A percentile compares a stretch with the other conserved stretches of the same genome.
These are phyloP conservation scores for Pisolithus thermaeus DNA, from an alignment of 1,284 basidiomycete genomes.

Conservation along the genomic window DNA sequence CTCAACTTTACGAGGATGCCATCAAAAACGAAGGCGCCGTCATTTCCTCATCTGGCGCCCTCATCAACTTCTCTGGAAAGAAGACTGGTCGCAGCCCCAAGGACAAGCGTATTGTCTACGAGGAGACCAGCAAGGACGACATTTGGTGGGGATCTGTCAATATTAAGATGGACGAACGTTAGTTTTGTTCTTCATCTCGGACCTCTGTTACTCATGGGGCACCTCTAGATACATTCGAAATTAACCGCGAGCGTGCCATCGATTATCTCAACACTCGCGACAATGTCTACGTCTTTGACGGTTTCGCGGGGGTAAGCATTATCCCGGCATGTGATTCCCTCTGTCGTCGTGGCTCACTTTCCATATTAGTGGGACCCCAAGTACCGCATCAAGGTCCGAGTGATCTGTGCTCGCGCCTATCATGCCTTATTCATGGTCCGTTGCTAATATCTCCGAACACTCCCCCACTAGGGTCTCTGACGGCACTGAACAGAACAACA, in stretches of 20 bases:
- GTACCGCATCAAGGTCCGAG: constrained; percentile 99
- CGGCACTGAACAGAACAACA: constrained; percentile 70
- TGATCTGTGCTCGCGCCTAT: constrained; percentile 97
- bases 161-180: constrained; percentile 98
- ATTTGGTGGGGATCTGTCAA: constrained; percentile 99
- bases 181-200: constrained; percentile 29
- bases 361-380: constrained; percentile 85
- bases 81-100: constrained; percentile 98
- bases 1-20: constrained; percentile 97
- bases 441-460: constrained; percentile 14
- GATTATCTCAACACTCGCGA: constrained; percentile 99
- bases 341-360: constrained; percentile 9
- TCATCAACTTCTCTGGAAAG: constrained; percentile 99
- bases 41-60: constrained; percentile 91
- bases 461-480: constrained; percentile 1
- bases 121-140: constrained; percentile 95
- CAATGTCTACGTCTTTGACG: constrained; percentile 99
- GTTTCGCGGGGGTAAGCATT: constrained; percentile 78
- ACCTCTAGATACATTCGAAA: constrained; percentile 90
- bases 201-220: not conserved
- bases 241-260: constrained; percentile 99
- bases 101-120: constrained; percentile 99
- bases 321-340: constrained; percentile 1
- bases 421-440: constrained; percentile 99
- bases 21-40: constrained; percentile 97